phyloP scores from a whole-genome alignment of 345 rosid genomes.

The Lagerstroemia speciosa region DNA sequence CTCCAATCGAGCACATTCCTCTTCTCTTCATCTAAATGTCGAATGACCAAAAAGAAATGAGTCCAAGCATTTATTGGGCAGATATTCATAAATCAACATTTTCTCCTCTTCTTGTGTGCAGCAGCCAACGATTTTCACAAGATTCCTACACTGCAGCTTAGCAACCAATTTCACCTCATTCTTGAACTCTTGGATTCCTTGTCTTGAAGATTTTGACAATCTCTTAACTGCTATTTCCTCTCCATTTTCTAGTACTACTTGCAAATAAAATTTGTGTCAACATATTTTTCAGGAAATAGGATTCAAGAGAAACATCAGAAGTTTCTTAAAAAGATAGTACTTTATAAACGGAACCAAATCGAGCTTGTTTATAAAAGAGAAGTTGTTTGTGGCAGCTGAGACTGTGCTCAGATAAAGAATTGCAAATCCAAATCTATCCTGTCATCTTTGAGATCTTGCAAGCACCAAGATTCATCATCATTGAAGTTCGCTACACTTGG shows the following conservation, averaged over 20 bases:
- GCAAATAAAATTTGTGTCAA: not conserved
- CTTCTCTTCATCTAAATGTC: not conserved
- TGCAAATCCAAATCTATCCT: not conserved
- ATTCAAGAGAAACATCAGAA: no score
- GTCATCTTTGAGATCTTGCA: not conserved
- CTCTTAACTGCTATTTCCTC: slow-evolving; percentile 30
- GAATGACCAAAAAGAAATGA: slow-evolving; percentile 3
- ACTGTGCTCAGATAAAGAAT: slow-evolving; percentile 15
- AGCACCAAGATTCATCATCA: not conserved
- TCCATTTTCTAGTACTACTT: slow-evolving; percentile 25
- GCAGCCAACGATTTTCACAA: slow-evolving; percentile 14
- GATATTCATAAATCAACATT: slow-evolving; percentile 33
- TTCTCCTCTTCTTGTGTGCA: not conserved
- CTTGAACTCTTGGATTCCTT: slow-evolving; percentile 32
- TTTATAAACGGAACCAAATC: slow-evolving; percentile 22
- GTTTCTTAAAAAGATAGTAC: no score
- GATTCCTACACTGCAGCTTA: slow-evolving; percentile 29
- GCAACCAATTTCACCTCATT: slow-evolving; percentile 27
- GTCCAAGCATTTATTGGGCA: slow-evolving; percentile 38
- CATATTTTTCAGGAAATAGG: not conserved
- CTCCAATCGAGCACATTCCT: slow-evolving; percentile 7
- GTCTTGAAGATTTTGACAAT: slow-evolving; percentile 20
- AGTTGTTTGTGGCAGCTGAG: slow-evolving; percentile 16
- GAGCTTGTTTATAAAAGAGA: slow-evolving; percentile 15
- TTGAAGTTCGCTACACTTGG: not conserved